Conservation (phyloP, 441 rosid genomes). For the Melastoma candidum region DNA sequence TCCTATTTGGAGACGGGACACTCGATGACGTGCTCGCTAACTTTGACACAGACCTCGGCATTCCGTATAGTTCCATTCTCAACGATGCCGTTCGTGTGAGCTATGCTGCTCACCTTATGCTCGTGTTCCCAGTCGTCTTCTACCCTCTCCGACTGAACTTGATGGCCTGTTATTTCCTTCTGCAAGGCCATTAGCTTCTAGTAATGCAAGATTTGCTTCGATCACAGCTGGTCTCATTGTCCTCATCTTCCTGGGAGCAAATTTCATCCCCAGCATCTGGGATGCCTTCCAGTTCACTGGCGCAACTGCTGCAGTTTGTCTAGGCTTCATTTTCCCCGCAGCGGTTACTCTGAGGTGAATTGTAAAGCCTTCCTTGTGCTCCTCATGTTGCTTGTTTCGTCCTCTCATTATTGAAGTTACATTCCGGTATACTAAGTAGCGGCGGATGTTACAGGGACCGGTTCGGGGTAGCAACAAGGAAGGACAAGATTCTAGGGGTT, state of each 20-base stretch:
- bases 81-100: conserved; percentile 90
- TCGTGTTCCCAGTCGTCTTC: conserved; percentile 92
- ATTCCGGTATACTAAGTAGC: background rate
- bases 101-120: conserved; percentile 92
- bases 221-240: background rate
- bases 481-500: conserved; percentile 45
- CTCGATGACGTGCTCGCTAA: conserved; percentile 95
- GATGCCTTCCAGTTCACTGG: no score
- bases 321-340: no score
- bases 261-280: conserved; percentile 97
- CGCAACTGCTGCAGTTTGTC: no score
- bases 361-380: background rate
- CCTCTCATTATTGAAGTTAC: background rate
- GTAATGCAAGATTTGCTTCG: background rate
- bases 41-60: conserved; percentile 80
- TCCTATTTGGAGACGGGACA: conserved; percentile 78
- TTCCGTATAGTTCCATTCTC: conserved; percentile 67
- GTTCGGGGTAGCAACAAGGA: conserved; percentile 50
- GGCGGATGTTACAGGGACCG: conserved; percentile 39
- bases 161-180: conserved; percentile 65
- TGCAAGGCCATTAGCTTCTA: background rate
- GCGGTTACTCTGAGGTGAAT: no score
- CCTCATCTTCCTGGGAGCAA: conserved; percentile 31
- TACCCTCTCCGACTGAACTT: conserved; percentile 76
- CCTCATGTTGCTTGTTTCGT: background rate